A percentile compares a stretch with the other conserved stretches of the same genome.
Conservation (phyloP, 257 asterid species). For the Ballota nigra region DNA sequence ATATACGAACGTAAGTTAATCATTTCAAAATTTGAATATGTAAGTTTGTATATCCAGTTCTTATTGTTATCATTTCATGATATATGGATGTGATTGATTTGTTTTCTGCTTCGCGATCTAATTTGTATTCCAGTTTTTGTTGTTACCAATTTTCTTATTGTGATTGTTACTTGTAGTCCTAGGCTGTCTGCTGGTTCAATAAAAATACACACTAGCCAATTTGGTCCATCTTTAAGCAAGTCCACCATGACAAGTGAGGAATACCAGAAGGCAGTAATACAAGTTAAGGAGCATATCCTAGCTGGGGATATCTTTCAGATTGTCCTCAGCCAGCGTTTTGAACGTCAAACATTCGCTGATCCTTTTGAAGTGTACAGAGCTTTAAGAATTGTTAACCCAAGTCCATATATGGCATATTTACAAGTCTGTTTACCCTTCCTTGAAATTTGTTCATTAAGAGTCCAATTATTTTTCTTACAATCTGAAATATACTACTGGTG, state of each 20-base stretch:
- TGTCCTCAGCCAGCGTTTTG: slow-evolving; percentile 97
- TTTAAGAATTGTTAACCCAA: slow-evolving; percentile 89
- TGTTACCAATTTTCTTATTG: slow-evolving; percentile 12
- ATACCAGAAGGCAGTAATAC: slow-evolving; percentile 64
- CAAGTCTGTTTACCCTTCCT: slow-evolving; percentile 55
- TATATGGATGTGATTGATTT: slow-evolving; percentile 19
- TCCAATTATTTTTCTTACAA: slow-evolving; percentile 20
- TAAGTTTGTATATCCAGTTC: not conserved
- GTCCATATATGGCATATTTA: slow-evolving; percentile 96
- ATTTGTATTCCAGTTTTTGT: slow-evolving; percentile 16
- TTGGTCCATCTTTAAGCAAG: slow-evolving; percentile 65
- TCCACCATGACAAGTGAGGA: slow-evolving; percentile 78
- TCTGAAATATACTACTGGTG: slow-evolving; percentile 14
- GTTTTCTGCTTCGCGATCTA: slow-evolving; percentile 7
- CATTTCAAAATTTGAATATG: slow-evolving; percentile 12
- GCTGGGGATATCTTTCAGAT: slow-evolving; percentile 99
- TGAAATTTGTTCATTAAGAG: slow-evolving; percentile 13
- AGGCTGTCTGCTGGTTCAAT: slow-evolving; percentile 77
- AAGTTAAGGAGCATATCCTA: slow-evolving; percentile 90
- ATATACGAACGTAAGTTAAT: slow-evolving; percentile 64
- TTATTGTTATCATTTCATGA: slow-evolving; percentile 7
- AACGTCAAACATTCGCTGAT: slow-evolving; percentile 90
- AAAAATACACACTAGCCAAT: slow-evolving; percentile 61
- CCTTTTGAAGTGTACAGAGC: slow-evolving; percentile 99
- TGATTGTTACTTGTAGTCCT: slow-evolving; percentile 60